Conservation (phyloP, 345 rosid species). For the Euclidium syriacum region DNA sequence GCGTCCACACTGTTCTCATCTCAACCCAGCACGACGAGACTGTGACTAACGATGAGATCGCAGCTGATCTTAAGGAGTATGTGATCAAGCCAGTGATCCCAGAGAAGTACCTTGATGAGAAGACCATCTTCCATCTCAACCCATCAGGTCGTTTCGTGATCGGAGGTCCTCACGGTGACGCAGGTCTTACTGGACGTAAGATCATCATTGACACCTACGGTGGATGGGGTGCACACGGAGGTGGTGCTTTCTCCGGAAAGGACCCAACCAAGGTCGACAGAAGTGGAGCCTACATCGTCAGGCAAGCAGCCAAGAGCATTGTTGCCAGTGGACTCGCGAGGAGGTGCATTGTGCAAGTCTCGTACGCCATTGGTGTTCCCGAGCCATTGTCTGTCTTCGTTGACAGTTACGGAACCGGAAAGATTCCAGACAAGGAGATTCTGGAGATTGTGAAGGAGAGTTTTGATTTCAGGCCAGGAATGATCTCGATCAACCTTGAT, state of each 20-base stretch:
- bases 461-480: conserved; percentile 39
- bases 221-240: conserved; percentile 82
- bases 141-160: conserved; percentile 80
- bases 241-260: conserved; percentile 81
- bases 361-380: conserved; percentile 38
- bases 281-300: conserved; percentile 72
- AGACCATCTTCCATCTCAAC: conserved; percentile 81
- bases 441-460: conserved; percentile 36
- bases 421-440: conserved; percentile 39
- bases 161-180: conserved; percentile 80
- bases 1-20: conserved; percentile 38
- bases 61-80: conserved; percentile 42
- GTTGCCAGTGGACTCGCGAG: conserved; percentile 34
- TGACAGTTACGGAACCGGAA: conserved; percentile 34
- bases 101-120: conserved; percentile 68
- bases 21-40: conserved; percentile 41
- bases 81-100: conserved; percentile 75
- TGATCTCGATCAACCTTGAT: conserved; percentile 37
- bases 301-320: conserved; percentile 41
- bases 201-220: conserved; percentile 80
- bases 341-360: conserved; percentile 36
- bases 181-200: conserved; percentile 78
- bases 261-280: conserved; percentile 81
- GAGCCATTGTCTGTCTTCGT: conserved; percentile 40
- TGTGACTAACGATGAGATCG: conserved; percentile 38